Percentiles rank a stretch among this genome's conserved stretches.
Evolutionary conservation across 2,329 filamentous ascomycete genomes (phyloP).

Genomic region (Aspergillus candidus): DNA sequence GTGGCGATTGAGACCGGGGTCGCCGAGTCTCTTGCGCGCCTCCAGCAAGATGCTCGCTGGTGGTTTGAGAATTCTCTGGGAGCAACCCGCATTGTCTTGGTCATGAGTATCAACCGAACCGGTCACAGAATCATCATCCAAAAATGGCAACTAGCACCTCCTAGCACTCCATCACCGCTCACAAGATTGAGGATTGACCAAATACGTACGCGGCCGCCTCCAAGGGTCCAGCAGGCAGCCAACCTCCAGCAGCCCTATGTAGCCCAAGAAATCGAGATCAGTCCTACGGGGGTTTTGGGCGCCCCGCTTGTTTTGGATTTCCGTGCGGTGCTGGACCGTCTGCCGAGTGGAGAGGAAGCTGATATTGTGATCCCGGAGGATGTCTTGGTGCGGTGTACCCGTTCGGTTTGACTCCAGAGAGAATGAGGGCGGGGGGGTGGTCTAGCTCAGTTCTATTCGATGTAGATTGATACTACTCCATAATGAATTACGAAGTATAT

Average conservation of each 20-base stretch:
- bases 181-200: background rate
- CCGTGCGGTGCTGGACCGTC: background rate
- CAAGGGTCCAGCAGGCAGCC: background rate
- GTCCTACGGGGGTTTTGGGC: background rate
- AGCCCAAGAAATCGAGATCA: background rate
- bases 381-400: too few species aligned
- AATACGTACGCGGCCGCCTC: background rate
- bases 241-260: background rate
- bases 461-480: background rate
- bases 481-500: background rate
- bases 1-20: conserved; percentile 2
- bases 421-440: too few species aligned
- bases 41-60: conserved; percentile 1
- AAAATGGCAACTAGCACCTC: background rate
- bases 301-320: conserved; percentile 1
- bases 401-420: too few species aligned
- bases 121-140: background rate
- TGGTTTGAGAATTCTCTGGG: conserved; percentile 2
- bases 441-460: too few species aligned
- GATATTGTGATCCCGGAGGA: too few species aligned
- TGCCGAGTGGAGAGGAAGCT: background rate
- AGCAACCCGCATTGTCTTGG: background rate
- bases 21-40: background rate
- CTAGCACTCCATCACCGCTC: background rate
- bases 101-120: background rate